Conservation (phyloP, 2,329 filamentous ascomycete species). For the Colletotrichum cuscutae region DNA sequence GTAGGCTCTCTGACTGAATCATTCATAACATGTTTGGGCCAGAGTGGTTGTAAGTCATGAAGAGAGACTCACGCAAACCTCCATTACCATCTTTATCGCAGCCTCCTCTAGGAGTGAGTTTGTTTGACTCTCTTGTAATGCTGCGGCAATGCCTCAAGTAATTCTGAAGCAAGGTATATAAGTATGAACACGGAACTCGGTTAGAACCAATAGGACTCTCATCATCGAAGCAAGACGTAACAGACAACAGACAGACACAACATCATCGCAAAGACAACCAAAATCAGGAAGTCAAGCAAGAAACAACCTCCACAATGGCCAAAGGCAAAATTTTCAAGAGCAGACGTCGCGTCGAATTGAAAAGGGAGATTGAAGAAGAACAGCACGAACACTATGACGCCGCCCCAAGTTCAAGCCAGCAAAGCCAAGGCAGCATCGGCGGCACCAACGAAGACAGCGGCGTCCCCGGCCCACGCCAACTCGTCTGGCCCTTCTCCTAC, state of each 20-base stretch:
- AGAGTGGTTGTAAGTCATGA: background rate
- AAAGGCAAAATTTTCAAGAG: background rate
- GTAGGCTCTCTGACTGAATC: background rate
- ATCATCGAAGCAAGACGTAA: background rate
- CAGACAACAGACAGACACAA: background rate
- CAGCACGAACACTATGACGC: background rate
- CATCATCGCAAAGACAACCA: background rate
- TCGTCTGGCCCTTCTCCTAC: background rate
- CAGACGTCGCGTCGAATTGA: too few relatives aligned
- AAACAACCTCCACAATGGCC: background rate
- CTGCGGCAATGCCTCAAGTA: background rate
- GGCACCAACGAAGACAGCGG: background rate
- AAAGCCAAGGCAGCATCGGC: background rate
- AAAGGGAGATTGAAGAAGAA: background rate
- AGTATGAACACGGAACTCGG: background rate
- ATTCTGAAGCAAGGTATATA: background rate
- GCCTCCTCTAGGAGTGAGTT: background rate
- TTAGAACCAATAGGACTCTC: background rate
- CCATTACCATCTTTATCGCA: background rate
- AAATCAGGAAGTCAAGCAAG: background rate
- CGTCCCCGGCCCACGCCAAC: background rate
- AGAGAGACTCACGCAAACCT: background rate
- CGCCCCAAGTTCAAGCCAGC: background rate
- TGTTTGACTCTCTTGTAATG: background rate
- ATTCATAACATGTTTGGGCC: background rate